phyloP scores from a whole-genome alignment of 805 yeast species.

The Ogataea salicorniae region DNA sequence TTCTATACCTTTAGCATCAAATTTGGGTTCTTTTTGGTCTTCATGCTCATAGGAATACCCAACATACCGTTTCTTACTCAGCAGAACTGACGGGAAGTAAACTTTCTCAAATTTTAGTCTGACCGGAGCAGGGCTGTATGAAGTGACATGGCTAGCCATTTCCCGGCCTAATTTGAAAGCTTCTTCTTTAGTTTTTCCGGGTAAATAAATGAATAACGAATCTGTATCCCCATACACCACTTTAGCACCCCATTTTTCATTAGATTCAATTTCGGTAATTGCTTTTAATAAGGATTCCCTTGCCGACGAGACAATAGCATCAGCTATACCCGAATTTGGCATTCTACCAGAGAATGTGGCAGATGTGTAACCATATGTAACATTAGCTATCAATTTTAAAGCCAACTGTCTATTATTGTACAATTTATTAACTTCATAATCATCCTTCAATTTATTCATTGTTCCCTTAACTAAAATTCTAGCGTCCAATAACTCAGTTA shows the following conservation, averaged over 20 bases:
- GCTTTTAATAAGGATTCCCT: conserved; percentile 77
- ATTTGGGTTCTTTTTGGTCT: conserved; percentile 51
- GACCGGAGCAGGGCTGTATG: conserved; percentile 72
- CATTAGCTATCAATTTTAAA: conserved; percentile 85
- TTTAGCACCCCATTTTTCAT: conserved; percentile 70
- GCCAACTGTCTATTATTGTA: conserved; percentile 81
- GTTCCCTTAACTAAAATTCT: conserved; percentile 75
- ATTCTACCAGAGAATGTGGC: conserved; percentile 95
- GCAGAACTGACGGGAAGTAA: conserved; percentile 76
- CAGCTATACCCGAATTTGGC: conserved; percentile 96
- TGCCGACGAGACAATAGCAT: conserved; percentile 87
- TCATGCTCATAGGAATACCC: conserved; percentile 72
- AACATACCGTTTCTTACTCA: conserved; percentile 87
- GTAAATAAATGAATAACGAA: conserved; percentile 83
- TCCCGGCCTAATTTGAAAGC: conserved; percentile 74
- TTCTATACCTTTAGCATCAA: conserved; percentile 96
- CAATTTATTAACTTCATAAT: conserved; percentile 45
- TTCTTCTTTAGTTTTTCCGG: conserved; percentile 70
- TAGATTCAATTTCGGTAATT: conserved; percentile 57
- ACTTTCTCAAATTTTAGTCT: conserved; percentile 87
- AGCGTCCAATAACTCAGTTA: conserved; percentile 74
- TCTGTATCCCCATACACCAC: conserved; percentile 98
- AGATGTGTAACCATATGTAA: conserved; percentile 92
- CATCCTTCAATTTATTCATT: conserved; percentile 49
- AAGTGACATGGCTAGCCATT: conserved; percentile 61